Base-by-base conservation (phyloP, 1,284 basidiomycete genomes). In the Xerocomus nothofagi region DNA sequence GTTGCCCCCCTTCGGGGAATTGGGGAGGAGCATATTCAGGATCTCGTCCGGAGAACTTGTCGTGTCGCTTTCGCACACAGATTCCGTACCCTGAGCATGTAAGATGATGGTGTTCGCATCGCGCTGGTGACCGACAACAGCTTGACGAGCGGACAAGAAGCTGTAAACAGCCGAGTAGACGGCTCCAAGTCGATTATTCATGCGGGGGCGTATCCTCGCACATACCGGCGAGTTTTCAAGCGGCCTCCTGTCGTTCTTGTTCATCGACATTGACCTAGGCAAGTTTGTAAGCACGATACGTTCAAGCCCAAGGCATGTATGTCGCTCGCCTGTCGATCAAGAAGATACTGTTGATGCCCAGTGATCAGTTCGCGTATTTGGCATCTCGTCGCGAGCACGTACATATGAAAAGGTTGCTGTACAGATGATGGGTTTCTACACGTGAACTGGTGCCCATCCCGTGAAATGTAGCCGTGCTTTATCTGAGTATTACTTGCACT, bases 351-450 rank as follows among this genome's bases (percentile, higher is more conserved):
- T 33, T 17, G 18, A 30, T 24, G 6, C 43, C n/a, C 14, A 34
- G n/a, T 31, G 8, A 15, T 54, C 8, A 54, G 42, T 33, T 24
- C 23, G 11, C 3, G n/a, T 20, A 3, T 9, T 24, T 17, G 9
- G 1, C 10, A 3, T 6, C 24, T 41, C 1, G 14, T 46, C 32
- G 18, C 6, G 24, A 27, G 26, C 12, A 71, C 79, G 14, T 64
- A 84, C 82, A 84, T 75, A 54, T 84, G 82, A 59, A 79, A 83
- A 0, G 79, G 70, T 54, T 79, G 78, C 24, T 76, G 75, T 55
- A 74, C 54, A 4, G 72, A 61, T 6, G 65, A 65, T 2, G 82
- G 83, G 59, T 82, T 81, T 37, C 60, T 73, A 60, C 82, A 84
- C 4, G 54, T 54, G 60, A 82, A 84, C 4, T 71, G 58, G 18